These are phyloP conservation scores for Metarhizium humberi DNA, from an alignment of 2,329 filamentous ascomycete species.

Conservation along the genomic window DNA sequence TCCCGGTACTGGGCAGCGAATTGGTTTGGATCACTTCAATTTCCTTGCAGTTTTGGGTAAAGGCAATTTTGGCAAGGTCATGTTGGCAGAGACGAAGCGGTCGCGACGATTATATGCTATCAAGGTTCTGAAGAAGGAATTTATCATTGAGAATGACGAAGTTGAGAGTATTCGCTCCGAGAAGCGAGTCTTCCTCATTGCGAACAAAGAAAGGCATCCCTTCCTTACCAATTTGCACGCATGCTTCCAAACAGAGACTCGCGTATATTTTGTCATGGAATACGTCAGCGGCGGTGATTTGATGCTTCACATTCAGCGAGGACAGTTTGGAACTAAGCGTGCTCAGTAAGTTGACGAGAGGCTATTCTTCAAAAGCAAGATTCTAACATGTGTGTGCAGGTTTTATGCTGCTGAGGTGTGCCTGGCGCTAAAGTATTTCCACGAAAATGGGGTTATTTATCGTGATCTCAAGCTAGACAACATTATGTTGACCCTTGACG, in stretches of 20 bases:
- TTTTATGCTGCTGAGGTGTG: conserved; percentile 98
- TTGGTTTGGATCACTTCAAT: conserved; percentile 97
- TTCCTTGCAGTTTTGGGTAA: conserved; percentile 97
- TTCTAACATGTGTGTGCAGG: conserved; percentile 29
- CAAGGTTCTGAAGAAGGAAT: conserved; percentile 98
- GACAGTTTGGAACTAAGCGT: conserved; percentile 89
- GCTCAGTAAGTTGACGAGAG: conserved; percentile 62
- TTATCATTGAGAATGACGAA: conserved; percentile 99
- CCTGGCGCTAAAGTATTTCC: conserved; percentile 95
- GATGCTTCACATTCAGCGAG: conserved; percentile 97
- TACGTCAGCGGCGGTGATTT: conserved; percentile 97
- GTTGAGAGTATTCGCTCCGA: conserved; percentile 96
- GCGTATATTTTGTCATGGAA: conserved; percentile 99
- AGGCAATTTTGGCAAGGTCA: conserved; percentile 99
- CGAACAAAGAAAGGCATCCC: conserved; percentile 92
- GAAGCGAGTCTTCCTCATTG: conserved; percentile 93
- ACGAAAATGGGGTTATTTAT: conserved; percentile 98
- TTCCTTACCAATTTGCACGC: conserved; percentile 93
- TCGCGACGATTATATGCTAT: conserved; percentile 92
- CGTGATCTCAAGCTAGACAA: conserved; percentile 91
- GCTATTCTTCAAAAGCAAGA: background rate
- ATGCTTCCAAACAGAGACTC: conserved; percentile 97
- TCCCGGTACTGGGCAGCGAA: conserved; percentile 68
- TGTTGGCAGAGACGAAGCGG: conserved; percentile 95
- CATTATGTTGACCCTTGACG: conserved; percentile 87